A percentile compares a stretch with the other conserved stretches of the same genome.
These are phyloP conservation scores for Penicillium herquei DNA, from an alignment of 495 filamentous ascomycete species.

Conservation along the genomic window DNA sequence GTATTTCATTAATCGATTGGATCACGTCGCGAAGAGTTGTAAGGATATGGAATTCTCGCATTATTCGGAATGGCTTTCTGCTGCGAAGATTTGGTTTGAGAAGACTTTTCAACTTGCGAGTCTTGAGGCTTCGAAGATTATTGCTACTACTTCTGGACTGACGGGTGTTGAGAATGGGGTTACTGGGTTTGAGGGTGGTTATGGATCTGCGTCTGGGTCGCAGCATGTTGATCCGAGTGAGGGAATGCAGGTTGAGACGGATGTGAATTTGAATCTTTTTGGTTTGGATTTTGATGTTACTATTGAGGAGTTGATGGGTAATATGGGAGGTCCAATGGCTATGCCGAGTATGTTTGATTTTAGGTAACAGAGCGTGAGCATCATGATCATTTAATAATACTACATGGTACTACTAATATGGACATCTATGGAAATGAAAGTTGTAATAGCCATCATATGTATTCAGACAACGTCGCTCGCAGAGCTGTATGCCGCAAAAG, in stretches of 20 bases:
- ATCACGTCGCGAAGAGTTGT: constrained; percentile 7
- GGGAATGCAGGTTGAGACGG: neutral
- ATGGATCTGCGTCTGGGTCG: neutral
- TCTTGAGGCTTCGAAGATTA: neutral
- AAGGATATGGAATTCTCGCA: constrained; percentile 6
- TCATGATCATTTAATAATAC: too few relatives aligned
- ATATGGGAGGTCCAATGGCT: constrained; percentile 10
- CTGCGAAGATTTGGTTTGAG: neutral
- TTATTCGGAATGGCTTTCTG: constrained; percentile 4
- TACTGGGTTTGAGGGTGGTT: constrained; percentile 1
- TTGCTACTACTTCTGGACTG: too few relatives aligned
- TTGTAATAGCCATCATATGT: neutral
- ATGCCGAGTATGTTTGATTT: neutral
- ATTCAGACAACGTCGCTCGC: constrained; percentile 1
- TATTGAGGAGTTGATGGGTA: constrained; percentile 18
- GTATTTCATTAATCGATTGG: neutral
- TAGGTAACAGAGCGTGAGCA: neutral
- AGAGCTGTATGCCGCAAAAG: neutral
- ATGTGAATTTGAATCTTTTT: constrained; percentile 5
- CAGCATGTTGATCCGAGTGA: neutral
- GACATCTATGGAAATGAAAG: too few relatives aligned
- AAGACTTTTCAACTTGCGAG: neutral
- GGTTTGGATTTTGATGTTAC: constrained; percentile 15
- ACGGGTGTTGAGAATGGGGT: neutral
- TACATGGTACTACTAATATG: too few relatives aligned